These are phyloP conservation scores for Paracoccidioides brasiliensis DNA, from an alignment of 2,329 filamentous ascomycete species.

Conservation along the genomic window DNA sequence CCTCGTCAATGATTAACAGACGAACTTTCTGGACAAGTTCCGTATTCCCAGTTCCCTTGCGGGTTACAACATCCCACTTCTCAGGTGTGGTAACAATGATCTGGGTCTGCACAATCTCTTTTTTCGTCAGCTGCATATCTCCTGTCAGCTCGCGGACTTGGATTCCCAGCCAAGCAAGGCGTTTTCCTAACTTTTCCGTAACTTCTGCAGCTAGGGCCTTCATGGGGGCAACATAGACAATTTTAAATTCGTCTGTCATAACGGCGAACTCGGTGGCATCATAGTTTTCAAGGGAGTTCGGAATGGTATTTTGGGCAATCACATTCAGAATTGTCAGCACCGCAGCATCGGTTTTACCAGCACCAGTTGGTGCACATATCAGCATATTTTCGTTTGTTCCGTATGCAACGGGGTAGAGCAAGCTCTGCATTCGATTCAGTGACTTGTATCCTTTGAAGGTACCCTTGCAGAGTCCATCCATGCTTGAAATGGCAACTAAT, in stretches of 20 bases:
- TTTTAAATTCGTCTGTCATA: conserved; percentile 83
- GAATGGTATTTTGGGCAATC: conserved; percentile 69
- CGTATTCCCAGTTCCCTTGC: conserved; percentile 93
- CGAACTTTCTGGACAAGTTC: conserved; percentile 96
- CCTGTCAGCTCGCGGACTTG: conserved; percentile 88
- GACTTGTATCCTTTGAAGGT: conserved; percentile 91
- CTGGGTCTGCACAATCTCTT: conserved; percentile 89
- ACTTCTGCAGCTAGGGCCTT: conserved; percentile 95
- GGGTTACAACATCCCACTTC: conserved; percentile 97
- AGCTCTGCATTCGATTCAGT: conserved; percentile 94
- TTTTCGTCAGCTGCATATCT: conserved; percentile 96
- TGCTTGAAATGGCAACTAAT: conserved; percentile 62
- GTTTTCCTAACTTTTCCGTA: conserved; percentile 83
- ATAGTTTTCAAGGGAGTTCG: conserved; percentile 63
- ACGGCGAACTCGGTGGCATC: conserved; percentile 67
- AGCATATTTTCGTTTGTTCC: conserved; percentile 97
- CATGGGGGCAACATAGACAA: conserved; percentile 98
- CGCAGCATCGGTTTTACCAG: conserved; percentile 95
- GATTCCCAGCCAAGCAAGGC: conserved; percentile 85
- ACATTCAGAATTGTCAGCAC: conserved; percentile 93
- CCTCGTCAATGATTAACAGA: conserved; percentile 92
- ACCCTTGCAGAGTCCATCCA: conserved; percentile 79
- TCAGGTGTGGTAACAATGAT: conserved; percentile 98
- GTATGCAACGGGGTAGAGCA: conserved; percentile 91
- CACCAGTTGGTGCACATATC: conserved; percentile 93